phyloP scores from a whole-genome alignment of 805 yeast species.

The Kazachstania martiniae region DNA sequence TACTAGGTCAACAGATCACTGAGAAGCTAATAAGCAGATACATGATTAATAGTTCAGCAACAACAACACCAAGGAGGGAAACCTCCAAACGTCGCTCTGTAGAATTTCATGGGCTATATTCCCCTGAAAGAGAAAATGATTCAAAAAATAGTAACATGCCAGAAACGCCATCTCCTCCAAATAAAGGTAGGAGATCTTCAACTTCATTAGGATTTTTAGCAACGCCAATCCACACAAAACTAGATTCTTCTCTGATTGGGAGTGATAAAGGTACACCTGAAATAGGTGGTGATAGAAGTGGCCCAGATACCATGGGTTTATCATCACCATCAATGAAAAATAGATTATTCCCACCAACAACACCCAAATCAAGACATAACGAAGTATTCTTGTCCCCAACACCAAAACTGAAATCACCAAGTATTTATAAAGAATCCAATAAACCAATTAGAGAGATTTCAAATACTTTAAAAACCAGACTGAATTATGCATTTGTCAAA shows the following conservation, averaged over 20 bases:
- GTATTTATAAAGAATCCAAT: slow-evolving; percentile 5
- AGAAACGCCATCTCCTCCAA: slow-evolving; percentile 22
- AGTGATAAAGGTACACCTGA: background rate
- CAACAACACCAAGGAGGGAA: slow-evolving; percentile 6
- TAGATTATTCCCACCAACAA: slow-evolving; percentile 23
- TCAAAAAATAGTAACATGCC: slow-evolving; percentile 7
- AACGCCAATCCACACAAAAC: slow-evolving; percentile 14
- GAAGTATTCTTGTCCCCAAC: slow-evolving; percentile 27
- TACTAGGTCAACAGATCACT: too few species aligned
- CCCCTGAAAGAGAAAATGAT: background rate
- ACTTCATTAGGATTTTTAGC: slow-evolving; percentile 18
- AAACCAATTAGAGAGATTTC: slow-evolving; percentile 34
- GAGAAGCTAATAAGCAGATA: too few species aligned
- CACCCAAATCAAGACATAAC: slow-evolving; percentile 24
- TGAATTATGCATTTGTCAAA: slow-evolving; percentile 33
- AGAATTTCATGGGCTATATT: slow-evolving; percentile 2
- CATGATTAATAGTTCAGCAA: too few species aligned
- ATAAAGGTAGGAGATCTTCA: slow-evolving; percentile 15
- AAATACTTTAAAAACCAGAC: slow-evolving; percentile 30
- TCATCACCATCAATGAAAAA: slow-evolving; percentile 2
- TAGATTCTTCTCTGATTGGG: background rate
- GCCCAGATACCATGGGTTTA: background rate
- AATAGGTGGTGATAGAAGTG: background rate
- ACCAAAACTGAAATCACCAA: slow-evolving; percentile 23
- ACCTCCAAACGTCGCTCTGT: slow-evolving; percentile 10